Base-by-base conservation (phyloP, 139 green algal genomes). In the Chlorella sp. region DNA sequence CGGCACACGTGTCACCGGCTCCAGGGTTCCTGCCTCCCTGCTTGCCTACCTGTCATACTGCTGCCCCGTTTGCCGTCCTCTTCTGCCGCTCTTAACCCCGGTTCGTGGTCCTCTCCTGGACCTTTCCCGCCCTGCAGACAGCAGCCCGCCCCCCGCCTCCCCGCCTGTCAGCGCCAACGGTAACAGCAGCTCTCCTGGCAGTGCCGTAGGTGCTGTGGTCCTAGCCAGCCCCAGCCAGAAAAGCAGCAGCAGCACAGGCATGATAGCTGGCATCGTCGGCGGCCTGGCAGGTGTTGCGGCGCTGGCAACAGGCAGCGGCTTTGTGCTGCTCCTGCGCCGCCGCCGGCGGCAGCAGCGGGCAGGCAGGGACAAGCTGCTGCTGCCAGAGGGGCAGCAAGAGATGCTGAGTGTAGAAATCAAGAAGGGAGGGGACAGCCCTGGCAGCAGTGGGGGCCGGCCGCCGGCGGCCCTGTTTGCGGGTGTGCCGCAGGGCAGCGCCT, bases 251-350 rank as follows among this genome's bases (percentile, higher is more conserved):
- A 85, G 76, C 89, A 79, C 68, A 19, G 90, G 61, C 69, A 57
- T 87, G 79, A 57, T 91, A 24, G 79, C 81, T 39, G 90, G 90
- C n/a, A 60, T 92, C 30, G 90, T 42, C 34, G 86, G 48, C 16
- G 90, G 79, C 24, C 32, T 91, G 22, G 77, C 61, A 1, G 48
- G 36, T 11, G 76, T 42, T 1, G 34, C 61, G 7, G 76, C 57
- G 4, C 39, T 85, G 16, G 86, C 76, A 1, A 60, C n/a, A 3
- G 75, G 37, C 15, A 71, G n/a, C n/a, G 48, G 42, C 42, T n/a
- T 89, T 39, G 16, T 89, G 69, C 37, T 92, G 69, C 69, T 77
- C 24, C 87, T 48, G 1, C 66, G 66, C 57, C 75, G 86, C 37
- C 86, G 60, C 22, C 76, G 57, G 32, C 75, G 37, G 28, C 76